Evolutionary conservation across 192 early-diverging fungal genomes (phyloP).

Genomic region (Linnemannia schmuckeri): DNA sequence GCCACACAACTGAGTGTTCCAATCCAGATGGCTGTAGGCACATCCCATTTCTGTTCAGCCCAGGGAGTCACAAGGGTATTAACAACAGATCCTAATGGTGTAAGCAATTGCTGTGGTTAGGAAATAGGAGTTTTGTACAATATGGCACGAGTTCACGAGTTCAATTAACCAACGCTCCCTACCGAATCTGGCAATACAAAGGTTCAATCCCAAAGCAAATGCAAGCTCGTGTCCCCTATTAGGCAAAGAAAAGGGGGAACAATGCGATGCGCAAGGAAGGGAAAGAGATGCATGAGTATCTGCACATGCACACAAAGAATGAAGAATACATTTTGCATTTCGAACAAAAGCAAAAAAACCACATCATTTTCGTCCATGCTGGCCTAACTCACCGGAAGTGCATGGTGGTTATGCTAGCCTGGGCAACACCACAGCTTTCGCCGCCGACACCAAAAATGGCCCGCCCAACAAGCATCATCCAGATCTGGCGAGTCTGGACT

Average conservation of each 20-base stretch:
- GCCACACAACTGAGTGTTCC: slow-evolving; percentile 40
- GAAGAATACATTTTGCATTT: not conserved
- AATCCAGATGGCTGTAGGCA: slow-evolving; percentile 46
- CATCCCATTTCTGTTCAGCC: slow-evolving; percentile 47
- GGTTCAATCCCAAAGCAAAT: slow-evolving; percentile 47
- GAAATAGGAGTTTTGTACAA: not conserved
- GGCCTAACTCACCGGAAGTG: slow-evolving; percentile 59
- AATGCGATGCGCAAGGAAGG: not conserved
- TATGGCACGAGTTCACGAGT: not conserved
- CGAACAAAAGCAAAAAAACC: not conserved
- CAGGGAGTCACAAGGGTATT: slow-evolving; percentile 46
- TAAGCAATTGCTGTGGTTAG: not conserved
- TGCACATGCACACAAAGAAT: not conserved
- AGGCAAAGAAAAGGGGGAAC: not conserved
- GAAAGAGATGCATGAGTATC: not conserved
- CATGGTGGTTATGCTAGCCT: slow-evolving; percentile 67
- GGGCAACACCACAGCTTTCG: slow-evolving; percentile 71
- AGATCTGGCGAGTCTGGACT: slow-evolving; percentile 58
- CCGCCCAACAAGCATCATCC: slow-evolving; percentile 69
- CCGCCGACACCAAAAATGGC: slow-evolving; percentile 76
- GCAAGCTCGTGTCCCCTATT: slow-evolving; percentile 52
- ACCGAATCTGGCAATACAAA: slow-evolving; percentile 52
- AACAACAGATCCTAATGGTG: slow-evolving; percentile 35
- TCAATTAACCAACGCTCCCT: not conserved
- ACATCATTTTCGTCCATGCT: too few relatives aligned